Evolutionary conservation across 495 filamentous ascomycete genomes (phyloP).

Genomic region (Aspergillus biplanus): DNA sequence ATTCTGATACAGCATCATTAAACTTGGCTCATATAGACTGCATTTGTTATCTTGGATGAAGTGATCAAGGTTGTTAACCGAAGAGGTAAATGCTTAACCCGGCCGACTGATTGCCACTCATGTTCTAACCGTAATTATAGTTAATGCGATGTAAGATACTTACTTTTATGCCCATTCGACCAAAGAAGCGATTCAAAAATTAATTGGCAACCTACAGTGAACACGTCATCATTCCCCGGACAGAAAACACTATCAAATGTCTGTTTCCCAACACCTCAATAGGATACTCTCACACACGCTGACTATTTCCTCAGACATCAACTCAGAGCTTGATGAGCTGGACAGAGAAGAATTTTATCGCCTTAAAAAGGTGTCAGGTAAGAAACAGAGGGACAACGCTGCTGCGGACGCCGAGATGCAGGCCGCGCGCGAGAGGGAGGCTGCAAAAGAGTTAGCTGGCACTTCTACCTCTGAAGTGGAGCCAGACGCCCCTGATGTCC

Average conservation of each 20-base stretch:
- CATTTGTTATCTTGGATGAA: conserved; percentile 96
- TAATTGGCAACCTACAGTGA: conserved; percentile 50
- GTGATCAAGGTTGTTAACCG: conserved; percentile 99
- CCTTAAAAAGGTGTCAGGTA: conserved; percentile 95
- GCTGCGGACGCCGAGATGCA: conserved; percentile 75
- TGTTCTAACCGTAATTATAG: conserved; percentile 49
- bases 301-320: conserved; percentile 71
- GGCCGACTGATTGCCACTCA: neutral
- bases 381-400: conserved; percentile 85
- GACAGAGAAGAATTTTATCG: conserved; percentile 99
- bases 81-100: conserved; percentile 63
- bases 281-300: conserved; percentile 11
- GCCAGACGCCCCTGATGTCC: conserved; percentile 61
- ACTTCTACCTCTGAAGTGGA: conserved; percentile 41
- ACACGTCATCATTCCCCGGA: conserved; percentile 97
- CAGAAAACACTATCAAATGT: conserved; percentile 99
- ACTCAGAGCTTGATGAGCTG: conserved; percentile 96
- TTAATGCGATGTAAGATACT: conserved; percentile 86
- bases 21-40: conserved; percentile 60
- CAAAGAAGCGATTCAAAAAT: neutral
- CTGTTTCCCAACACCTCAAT: conserved; percentile 30
- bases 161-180: neutral
- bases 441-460: conserved; percentile 40
- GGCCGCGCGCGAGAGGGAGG: conserved; percentile 56
- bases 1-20: conserved; percentile 4